Conservation (phyloP, 192 early-diverging fungal species). For the Backusella morwellensis region DNA sequence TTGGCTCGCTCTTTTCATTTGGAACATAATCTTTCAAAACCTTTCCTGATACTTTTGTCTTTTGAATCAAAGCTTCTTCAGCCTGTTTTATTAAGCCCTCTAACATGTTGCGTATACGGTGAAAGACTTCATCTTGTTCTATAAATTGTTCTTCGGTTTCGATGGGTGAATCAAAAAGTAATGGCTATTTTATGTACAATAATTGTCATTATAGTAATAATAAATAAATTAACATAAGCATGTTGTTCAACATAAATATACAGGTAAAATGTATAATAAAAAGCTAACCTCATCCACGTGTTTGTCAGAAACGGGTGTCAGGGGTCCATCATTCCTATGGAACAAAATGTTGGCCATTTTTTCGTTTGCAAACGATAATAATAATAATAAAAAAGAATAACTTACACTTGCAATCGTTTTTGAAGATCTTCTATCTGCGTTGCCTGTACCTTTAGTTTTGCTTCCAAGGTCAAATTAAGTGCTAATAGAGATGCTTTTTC, state of each 20-base stretch:
- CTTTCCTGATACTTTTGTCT: slow-evolving; percentile 15
- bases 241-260: not conserved
- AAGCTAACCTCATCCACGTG: slow-evolving; percentile 20
- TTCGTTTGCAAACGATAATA: not conserved
- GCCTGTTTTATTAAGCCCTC: slow-evolving; percentile 21
- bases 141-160: not conserved
- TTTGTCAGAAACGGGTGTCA: slow-evolving; percentile 25
- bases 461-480: slow-evolving; percentile 19
- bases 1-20: not conserved
- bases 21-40: not conserved
- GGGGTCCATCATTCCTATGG: slow-evolving; percentile 26
- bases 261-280: not conserved
- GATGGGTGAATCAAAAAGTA: slow-evolving; percentile 1
- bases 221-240: not conserved
- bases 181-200: not conserved
- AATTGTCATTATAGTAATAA: not conserved
- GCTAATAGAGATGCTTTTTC: slow-evolving; percentile 27
- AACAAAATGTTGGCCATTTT: not conserved
- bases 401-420: slow-evolving; percentile 14
- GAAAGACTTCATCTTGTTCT: slow-evolving; percentile 20
- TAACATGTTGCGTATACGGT: slow-evolving; percentile 12
- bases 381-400: not conserved
- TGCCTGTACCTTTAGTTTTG: slow-evolving; percentile 15
- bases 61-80: slow-evolving; percentile 15
- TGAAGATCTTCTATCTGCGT: slow-evolving; percentile 12